Evolutionary conservation across 176 grass and related monocot genomes (phyloP).

Genomic region (Tuctoria greenei): DNA sequence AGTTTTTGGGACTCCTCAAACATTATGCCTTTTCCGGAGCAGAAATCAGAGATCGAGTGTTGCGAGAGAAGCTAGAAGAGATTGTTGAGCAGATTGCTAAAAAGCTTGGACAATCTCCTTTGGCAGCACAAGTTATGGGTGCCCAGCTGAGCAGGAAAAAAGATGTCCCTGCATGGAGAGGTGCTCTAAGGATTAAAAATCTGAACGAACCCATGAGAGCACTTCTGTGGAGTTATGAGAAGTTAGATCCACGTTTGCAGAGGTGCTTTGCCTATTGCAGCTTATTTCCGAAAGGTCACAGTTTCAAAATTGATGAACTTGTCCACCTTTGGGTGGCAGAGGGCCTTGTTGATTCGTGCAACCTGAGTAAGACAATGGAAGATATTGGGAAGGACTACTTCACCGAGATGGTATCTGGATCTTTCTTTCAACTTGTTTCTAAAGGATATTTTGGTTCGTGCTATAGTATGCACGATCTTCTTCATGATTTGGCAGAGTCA

Average conservation of each 20-base stretch:
- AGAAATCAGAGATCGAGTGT: neutral
- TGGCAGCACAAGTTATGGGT: slow-evolving; percentile 31
- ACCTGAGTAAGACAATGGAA: neutral
- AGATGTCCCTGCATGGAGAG: neutral
- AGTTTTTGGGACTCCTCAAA: slow-evolving; percentile 24
- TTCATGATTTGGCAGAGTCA: slow-evolving; percentile 15
- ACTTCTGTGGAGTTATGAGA: slow-evolving; percentile 30
- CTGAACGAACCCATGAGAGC: neutral
- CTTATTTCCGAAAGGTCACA: slow-evolving; percentile 28
- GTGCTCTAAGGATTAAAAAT: neutral
- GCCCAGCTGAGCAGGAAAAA: neutral
- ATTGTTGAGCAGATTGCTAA: neutral
- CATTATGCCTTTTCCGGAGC: neutral
- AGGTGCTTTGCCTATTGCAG: slow-evolving; percentile 20
- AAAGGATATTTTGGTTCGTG: neutral
- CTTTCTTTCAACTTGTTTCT: neutral
- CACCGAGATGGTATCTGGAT: neutral
- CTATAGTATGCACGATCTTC: neutral
- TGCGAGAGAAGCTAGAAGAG: neutral
- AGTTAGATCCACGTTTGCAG: slow-evolving; percentile 13
- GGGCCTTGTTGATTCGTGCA: neutral
- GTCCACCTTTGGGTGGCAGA: neutral
- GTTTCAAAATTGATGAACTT: neutral
- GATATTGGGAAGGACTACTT: slow-evolving; percentile 1
- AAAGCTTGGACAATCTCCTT: slow-evolving; percentile 20